Evolutionary conservation across 768 basidiomycete species (phyloP).

Genomic region (Gymnopilus dilepis): DNA sequence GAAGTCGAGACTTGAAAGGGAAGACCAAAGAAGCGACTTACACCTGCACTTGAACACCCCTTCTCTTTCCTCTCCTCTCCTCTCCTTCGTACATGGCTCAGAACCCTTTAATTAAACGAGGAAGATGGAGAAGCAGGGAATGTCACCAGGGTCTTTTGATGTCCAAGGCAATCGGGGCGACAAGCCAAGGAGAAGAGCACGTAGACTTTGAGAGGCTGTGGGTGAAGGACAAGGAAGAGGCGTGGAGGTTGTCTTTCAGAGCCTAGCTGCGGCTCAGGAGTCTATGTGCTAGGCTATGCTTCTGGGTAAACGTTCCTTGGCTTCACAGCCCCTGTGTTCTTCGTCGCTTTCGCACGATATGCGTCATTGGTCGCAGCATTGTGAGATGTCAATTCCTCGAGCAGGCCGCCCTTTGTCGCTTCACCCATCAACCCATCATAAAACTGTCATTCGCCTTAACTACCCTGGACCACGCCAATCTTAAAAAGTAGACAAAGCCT

Average conservation of each 20-base stretch:
- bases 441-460: not conserved
- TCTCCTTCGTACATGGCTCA: conserved; percentile 81
- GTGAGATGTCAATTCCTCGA: too few species aligned
- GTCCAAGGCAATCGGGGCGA: not conserved
- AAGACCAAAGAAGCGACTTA: not conserved
- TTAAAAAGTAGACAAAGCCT: too few species aligned
- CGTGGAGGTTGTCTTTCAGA: conserved; percentile 95
- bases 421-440: not conserved
- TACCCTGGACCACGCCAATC: not conserved
- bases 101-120: conserved; percentile 81
- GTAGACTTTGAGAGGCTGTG: conserved; percentile 96
- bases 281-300: conserved; percentile 49
- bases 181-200: conserved; percentile 44
- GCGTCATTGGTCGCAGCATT: too few species aligned
- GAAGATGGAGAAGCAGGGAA: conserved; percentile 39
- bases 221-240: conserved; percentile 94
- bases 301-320: too few species aligned
- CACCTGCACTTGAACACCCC: conserved; percentile 41
- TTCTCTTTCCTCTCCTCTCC: conserved; percentile 72
- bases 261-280: conserved; percentile 73
- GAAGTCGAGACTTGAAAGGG: not conserved
- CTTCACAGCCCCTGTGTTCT: too few species aligned
- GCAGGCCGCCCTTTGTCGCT: too few species aligned
- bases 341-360: too few species aligned
- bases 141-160: conserved; percentile 6